Conservation (phyloP, 2,329 filamentous ascomycete genomes). For the Tolypocladium album region DNA sequence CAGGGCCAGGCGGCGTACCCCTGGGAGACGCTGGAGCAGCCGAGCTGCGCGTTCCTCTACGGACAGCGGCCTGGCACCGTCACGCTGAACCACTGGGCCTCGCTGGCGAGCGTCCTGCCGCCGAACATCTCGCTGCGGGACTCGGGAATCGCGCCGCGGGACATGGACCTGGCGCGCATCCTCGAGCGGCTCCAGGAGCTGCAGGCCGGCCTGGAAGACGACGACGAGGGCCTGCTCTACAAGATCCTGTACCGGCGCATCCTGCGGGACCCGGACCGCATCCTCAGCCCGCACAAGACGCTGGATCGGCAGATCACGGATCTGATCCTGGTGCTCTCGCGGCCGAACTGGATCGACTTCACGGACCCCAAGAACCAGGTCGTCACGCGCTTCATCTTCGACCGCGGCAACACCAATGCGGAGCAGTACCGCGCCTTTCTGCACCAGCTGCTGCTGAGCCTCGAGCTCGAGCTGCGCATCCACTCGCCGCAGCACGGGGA, state of each 20-base stretch:
- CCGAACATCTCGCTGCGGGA: slow-evolving; percentile 47
- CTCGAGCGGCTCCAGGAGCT: slow-evolving; percentile 49
- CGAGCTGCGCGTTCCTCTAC: slow-evolving; percentile 58
- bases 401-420: slow-evolving; percentile 43
- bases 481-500: slow-evolving; percentile 50
- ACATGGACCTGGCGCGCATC: slow-evolving; percentile 46
- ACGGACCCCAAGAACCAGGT: slow-evolving; percentile 60
- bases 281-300: slow-evolving; percentile 47
- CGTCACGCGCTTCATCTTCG: slow-evolving; percentile 61
- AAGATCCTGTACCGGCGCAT: slow-evolving; percentile 56
- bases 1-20: slow-evolving; percentile 34
- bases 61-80: slow-evolving; percentile 58
- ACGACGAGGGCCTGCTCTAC: slow-evolving; percentile 48
- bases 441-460: slow-evolving; percentile 63
- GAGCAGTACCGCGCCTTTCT: slow-evolving; percentile 57
- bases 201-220: slow-evolving; percentile 44
- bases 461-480: slow-evolving; percentile 62
- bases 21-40: slow-evolving; percentile 66
- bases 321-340: slow-evolving; percentile 56
- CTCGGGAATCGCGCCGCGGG: slow-evolving; percentile 46
- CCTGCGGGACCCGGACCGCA: slow-evolving; percentile 55
- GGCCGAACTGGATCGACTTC: slow-evolving; percentile 66
- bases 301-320: slow-evolving; percentile 65
- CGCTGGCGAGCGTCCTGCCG: slow-evolving; percentile 44
- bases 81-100: slow-evolving; percentile 60